A percentile compares a stretch with the other conserved stretches of the same genome.
Evolutionary conservation across 1,284 basidiomycete species (phyloP).

Genomic region (Spongiforma sp.): DNA sequence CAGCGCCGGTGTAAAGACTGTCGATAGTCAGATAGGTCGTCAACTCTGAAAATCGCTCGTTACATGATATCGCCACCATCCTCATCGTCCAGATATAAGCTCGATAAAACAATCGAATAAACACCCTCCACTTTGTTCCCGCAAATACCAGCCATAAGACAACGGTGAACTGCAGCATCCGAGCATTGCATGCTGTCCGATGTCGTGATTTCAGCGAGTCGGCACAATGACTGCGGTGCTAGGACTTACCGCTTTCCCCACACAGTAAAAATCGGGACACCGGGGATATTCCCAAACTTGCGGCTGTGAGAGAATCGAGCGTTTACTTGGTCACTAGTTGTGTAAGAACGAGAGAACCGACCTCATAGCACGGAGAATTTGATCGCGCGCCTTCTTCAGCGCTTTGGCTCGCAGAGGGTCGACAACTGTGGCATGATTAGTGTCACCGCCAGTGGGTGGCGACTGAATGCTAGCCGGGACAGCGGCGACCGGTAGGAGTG

Average conservation of each 20-base stretch:
- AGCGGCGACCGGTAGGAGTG: no score
- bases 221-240: background rate
- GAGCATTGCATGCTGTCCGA: slow-evolving; percentile 18
- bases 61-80: slow-evolving; percentile 36
- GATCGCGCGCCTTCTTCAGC: background rate
- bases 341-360: slow-evolving; percentile 9
- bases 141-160: slow-evolving; percentile 20
- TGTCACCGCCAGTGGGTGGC: no score
- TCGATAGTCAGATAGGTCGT: slow-evolving; percentile 6
- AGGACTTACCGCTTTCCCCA: slow-evolving; percentile 23
- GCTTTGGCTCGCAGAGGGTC: background rate
- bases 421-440: background rate
- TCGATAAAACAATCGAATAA: slow-evolving; percentile 29
- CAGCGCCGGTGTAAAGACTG: slow-evolving; percentile 36
- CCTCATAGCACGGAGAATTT: slow-evolving; percentile 9
- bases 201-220: background rate
- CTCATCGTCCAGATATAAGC: slow-evolving; percentile 28
- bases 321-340: background rate
- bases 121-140: slow-evolving; percentile 17
- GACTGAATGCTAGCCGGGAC: no score
- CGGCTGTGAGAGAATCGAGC: slow-evolving; percentile 12
- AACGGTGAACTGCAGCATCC: slow-evolving; percentile 25
- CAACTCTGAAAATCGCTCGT: background rate
- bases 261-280: slow-evolving; percentile 19
- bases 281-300: slow-evolving; percentile 27